Evolutionary conservation across 495 filamentous ascomycete species (phyloP), one percentile per base, ranked within the genome.

Genomic region (Hypoxylon perforatum): DNA sequence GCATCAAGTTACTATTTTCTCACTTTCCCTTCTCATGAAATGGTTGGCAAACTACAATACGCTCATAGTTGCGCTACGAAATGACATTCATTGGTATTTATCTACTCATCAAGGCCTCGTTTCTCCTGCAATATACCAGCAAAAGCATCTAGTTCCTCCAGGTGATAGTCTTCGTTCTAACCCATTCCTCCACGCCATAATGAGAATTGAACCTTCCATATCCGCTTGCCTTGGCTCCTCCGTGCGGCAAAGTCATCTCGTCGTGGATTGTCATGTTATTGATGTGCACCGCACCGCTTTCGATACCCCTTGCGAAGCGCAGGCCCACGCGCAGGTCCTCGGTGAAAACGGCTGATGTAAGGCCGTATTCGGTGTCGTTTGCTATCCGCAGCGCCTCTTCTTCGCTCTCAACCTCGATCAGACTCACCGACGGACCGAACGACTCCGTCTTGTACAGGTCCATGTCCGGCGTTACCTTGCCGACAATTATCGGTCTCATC

Each of bases 251-350:
- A 17, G 80, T 80, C 11, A 86, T 76, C 78, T 96, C 93, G 63
- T 97, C 94, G 71, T 97, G 92, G 0, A 97, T 83, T 2, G 88
- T 92, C 86, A 93, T 88, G 33, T 80, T 83, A 74, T 97, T 97
- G 72, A 97, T 94, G 74, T 97, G 93, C 23, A 97, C 91, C 21
- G 90, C 90, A 22, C 94, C 94, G 10, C 90, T 88, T 77, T 94
- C 87, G 42, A 97, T 86, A 72, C 86, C 80, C 73, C 84, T 89
- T 46, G 93, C 87, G 28, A 96, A 80, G 48, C 89, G 84, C 69
- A 97, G 85, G 12, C 88, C 93, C 67, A 85, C 77, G 53, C 90
- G 88, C 61, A 95, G 72, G 68, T 97, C 85, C 73, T 87, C 87
- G 2, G 93, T 96, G 75, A 97, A 97, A 42, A 98, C 88, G n/a